These are phyloP conservation scores for Ganoderma resinaceum DNA, from an alignment of 1,284 basidiomycete genomes.

Conservation along the genomic window DNA sequence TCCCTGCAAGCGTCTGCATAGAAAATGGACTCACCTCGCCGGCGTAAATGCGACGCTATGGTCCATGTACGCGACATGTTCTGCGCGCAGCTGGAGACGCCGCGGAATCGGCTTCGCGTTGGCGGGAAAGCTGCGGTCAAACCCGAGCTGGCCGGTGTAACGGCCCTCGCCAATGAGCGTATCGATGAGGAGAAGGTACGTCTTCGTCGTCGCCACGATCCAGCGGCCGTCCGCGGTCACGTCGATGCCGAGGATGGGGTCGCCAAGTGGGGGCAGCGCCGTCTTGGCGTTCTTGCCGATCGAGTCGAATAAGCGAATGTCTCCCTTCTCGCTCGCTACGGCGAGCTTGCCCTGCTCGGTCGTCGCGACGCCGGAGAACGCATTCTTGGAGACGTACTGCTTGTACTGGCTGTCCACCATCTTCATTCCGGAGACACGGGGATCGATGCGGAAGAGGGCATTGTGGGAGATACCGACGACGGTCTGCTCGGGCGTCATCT, in stretches of 20 bases:
- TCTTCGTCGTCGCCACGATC: constrained; percentile 96
- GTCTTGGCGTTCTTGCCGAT: constrained; percentile 99
- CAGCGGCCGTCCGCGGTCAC: constrained; percentile 94
- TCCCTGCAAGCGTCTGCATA: not conserved
- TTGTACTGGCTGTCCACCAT: constrained; percentile 96
- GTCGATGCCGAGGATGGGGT: constrained; percentile 95
- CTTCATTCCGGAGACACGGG: constrained; percentile 90
- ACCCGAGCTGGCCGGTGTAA: constrained; percentile 88
- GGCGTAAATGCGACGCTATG: constrained; percentile 90
- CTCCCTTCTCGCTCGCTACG: constrained; percentile 96
- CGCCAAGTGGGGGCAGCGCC: constrained; percentile 93
- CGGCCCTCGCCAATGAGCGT: constrained; percentile 93
- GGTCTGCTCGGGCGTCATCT: constrained; percentile 92
- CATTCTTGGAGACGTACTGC: constrained; percentile 95
- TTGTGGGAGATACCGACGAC: constrained; percentile 94
- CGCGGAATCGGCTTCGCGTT: constrained; percentile 92
- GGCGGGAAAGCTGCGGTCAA: constrained; percentile 96
- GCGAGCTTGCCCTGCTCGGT: constrained; percentile 90
- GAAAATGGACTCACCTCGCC: constrained; percentile 66
- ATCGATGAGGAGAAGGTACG: constrained; percentile 94
- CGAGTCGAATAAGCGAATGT: constrained; percentile 93
- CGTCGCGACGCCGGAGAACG: constrained; percentile 93
- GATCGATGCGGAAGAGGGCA: constrained; percentile 97
- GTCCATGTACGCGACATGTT: constrained; percentile 97
- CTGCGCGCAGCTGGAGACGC: constrained; percentile 87